These are phyloP conservation scores for Hypoxylon rubiginosum DNA, from an alignment of 2,329 filamentous ascomycete species.

Conservation along the genomic window DNA sequence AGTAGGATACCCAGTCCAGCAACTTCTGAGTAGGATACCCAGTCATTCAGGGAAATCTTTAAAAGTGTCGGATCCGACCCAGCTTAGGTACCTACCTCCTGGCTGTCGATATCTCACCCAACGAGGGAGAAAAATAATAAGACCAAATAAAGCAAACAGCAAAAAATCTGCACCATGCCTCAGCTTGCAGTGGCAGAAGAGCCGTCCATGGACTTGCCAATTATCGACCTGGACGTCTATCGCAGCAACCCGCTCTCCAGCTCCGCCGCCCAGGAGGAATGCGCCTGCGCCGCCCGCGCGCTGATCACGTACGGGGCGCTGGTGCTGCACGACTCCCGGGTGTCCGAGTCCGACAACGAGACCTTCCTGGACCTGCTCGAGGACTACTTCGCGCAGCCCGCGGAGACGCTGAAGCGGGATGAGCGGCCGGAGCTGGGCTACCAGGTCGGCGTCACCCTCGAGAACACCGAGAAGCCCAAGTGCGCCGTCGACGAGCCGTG, in stretches of 20 bases:
- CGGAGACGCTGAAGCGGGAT: constrained; percentile 60
- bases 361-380: constrained; percentile 73
- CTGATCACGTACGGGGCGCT: constrained; percentile 72
- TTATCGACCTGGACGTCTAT: constrained; percentile 72
- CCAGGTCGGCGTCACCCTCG: constrained; percentile 73
- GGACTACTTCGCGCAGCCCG: constrained; percentile 73
- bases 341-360: constrained; percentile 67
- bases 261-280: constrained; percentile 63
- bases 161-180: constrained; percentile 28
- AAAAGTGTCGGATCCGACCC: too few species aligned
- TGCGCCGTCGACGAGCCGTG: constrained; percentile 74
- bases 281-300: constrained; percentile 66
- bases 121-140: not conserved
- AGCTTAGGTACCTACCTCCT: too few species aligned
- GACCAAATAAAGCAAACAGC: constrained; percentile 1
- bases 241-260: constrained; percentile 60
- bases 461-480: constrained; percentile 74
- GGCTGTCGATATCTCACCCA: not conserved
- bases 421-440: constrained; percentile 71
- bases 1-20: too few species aligned
- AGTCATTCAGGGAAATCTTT: not conserved
- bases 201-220: constrained; percentile 67
- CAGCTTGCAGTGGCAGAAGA: constrained; percentile 31
- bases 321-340: constrained; percentile 71
- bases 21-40: too few species aligned